Evolutionary conservation across 225 moss, liverwort and hornwort genomes (phyloP), one percentile per base, ranked within the genome.

Genomic region (Sphagnum tenellum): DNA sequence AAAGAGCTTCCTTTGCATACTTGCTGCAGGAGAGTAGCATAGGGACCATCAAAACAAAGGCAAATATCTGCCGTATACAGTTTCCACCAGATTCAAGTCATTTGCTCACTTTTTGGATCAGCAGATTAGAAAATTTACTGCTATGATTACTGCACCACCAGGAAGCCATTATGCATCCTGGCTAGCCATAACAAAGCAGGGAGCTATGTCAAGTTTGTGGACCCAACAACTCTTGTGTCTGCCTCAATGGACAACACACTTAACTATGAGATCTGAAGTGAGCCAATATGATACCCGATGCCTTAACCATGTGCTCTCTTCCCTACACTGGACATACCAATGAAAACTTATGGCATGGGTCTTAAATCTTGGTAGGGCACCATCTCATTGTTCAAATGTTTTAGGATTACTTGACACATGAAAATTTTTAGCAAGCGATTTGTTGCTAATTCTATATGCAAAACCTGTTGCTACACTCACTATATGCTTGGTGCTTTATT

Each of bases 41-140:
- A 69, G 90, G 85, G 56, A 96, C 88, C 44, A 90, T 96, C 67
- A 88, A 89, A 71, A 92, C 90, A 52, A 88, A 89, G 78, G 96
- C 92, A 45, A 96, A 96, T 67, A 92, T 96, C 47, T 96, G 96
- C 71, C 92, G 96, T 73, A 90, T 96, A 29, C 96, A 96, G 59
- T 96, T 96, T 75, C 90, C 96, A 56, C 88, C 92, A 2, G 90
- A 96, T 69, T 88, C 92, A 2, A 89, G 92, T 8, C 89, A 92
- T 68, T 78, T 87, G 49, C 77, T 96, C 66, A 75, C 83, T n/a
- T 96, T 96, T 96, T 76, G 96, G 96, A 47, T 96, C 96, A 14
- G 96, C 85, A 12, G 96, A 96, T 71, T 96, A 87, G 66, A 90
- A 90, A 67, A 81, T 90, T 5, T 96, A 90, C 68, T 92, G 90